Base-by-base conservation (phyloP, 352 stramenopile species). In the Phytopythium vexans region DNA sequence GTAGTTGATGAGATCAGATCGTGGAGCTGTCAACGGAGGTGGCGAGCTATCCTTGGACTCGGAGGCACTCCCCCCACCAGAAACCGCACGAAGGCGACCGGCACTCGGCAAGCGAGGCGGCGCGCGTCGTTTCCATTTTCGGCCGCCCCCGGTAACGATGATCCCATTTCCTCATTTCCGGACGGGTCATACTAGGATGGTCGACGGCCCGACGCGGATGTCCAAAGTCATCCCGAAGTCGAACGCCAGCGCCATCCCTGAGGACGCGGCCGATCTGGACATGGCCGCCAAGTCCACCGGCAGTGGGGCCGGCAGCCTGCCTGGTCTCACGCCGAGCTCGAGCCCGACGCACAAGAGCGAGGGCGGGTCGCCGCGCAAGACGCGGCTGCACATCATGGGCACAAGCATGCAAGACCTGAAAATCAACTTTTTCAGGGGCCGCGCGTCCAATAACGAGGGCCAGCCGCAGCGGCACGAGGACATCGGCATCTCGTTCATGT, bases 141-240 rank as follows among this genome's bases (percentile, higher is more conserved):
- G 21, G 21, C 12, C 39, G 39, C 39, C 12, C 21, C 39, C 12
- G 49, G 27, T 32, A 48, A 53, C 52, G 50, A 90, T 90, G 80
- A 66, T 86, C 67, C 60, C 76, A 88, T 85, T 88, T 77, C 68
- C 65, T 39, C 50, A 77, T 86, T 86, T 84, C 66, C 65, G 68
- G n/a, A 91, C 75, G 61, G 72, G 72, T 42, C 78, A 89, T 72
- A 74, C 74, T 61, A 91, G 77, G 74, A 89, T 89, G 77, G 79
- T 66, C 49, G 76, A 91, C 66, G 73, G 58, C 44, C 70, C 76
- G 27, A 67, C 76, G 52, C 69, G 73, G 62, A 89, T 91, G 77
- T 70, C 74, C 36, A 88, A 91, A 87, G 81, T 91, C 50, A 81
- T 88, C 41, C 77, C 77, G 3, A 87, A 85, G 63, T 64, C 72